A percentile compares a stretch with the other conserved stretches of the same genome.
These are phyloP conservation scores for Fusarium vanettenii DNA, from an alignment of 2,329 filamentous ascomycete species.

Conservation along the genomic window DNA sequence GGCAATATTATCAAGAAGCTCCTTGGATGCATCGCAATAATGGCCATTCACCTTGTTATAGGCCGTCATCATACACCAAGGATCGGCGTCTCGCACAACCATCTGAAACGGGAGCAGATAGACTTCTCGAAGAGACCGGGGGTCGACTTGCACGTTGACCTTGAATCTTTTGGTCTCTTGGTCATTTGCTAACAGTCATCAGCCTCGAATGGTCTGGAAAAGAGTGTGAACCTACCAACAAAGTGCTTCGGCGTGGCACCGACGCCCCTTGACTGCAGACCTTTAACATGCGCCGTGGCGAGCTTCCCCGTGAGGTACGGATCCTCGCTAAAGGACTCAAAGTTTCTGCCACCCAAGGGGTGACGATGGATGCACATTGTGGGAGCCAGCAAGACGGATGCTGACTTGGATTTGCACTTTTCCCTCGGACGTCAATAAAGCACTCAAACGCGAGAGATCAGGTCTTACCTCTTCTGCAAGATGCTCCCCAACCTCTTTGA, in stretches of 20 bases:
- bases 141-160: conserved; percentile 57
- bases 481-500: neutral
- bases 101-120: conserved; percentile 73
- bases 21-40: neutral
- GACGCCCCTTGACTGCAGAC: neutral
- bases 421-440: neutral
- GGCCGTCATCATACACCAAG: conserved; percentile 68
- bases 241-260: neutral
- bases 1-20: neutral
- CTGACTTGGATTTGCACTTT: neutral
- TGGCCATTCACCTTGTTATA: conserved; percentile 58
- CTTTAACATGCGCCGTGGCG: neutral
- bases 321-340: neutral
- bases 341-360: neutral
- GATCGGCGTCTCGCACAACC: conserved; percentile 65
- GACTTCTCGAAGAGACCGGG: conserved; percentile 69
- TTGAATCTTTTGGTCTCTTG: conserved; percentile 61
- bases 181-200: conserved; percentile 51
- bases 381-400: neutral
- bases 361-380: neutral
- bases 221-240: neutral
- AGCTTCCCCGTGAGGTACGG: neutral
- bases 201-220: neutral
- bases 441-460: neutral
- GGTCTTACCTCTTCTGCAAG: neutral